Conservation (phyloP, 495 filamentous ascomycete species). For the Jackrogersella multiformis region DNA sequence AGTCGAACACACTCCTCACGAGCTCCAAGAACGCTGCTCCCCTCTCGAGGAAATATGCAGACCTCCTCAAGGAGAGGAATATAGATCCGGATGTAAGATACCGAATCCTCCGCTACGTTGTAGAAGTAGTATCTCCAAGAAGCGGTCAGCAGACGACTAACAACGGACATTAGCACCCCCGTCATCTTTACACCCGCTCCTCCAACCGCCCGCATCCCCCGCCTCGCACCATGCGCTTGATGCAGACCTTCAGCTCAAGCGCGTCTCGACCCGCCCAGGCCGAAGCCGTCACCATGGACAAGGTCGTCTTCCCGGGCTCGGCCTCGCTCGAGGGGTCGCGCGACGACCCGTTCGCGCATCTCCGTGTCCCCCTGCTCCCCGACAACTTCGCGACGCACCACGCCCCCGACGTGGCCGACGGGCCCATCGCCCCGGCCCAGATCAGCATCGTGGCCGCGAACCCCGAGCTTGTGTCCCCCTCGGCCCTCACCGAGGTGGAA, state of each 20-base stretch:
- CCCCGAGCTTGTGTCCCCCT: slow-evolving; percentile 53
- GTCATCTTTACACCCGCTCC: slow-evolving; percentile 46
- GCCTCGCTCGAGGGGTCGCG: slow-evolving; percentile 25
- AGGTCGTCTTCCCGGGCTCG: slow-evolving; percentile 51
- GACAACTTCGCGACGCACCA: slow-evolving; percentile 49
- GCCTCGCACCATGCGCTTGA: slow-evolving; percentile 53
- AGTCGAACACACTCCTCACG: slow-evolving; percentile 48
- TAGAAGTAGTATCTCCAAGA: neutral
- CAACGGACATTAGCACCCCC: slow-evolving; percentile 37
- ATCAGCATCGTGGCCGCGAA: slow-evolving; percentile 56
- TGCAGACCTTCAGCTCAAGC: slow-evolving; percentile 61
- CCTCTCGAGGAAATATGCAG: slow-evolving; percentile 48
- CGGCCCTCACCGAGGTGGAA: slow-evolving; percentile 56
- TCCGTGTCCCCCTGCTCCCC: slow-evolving; percentile 58
- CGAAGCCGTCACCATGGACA: slow-evolving; percentile 50
- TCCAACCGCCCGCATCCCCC: slow-evolving; percentile 47
- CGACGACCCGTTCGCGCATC: slow-evolving; percentile 50
- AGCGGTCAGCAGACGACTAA: slow-evolving; percentile 26
- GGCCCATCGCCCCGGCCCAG: slow-evolving; percentile 46
- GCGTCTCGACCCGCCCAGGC: slow-evolving; percentile 41
- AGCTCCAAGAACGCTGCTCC: slow-evolving; percentile 47
- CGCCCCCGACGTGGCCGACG: slow-evolving; percentile 46
- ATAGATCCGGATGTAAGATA: slow-evolving; percentile 46
- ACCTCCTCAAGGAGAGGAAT: slow-evolving; percentile 48
- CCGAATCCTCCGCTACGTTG: neutral